Conservation (phyloP, 345 rosid species). For the Acer negundo region DNA sequence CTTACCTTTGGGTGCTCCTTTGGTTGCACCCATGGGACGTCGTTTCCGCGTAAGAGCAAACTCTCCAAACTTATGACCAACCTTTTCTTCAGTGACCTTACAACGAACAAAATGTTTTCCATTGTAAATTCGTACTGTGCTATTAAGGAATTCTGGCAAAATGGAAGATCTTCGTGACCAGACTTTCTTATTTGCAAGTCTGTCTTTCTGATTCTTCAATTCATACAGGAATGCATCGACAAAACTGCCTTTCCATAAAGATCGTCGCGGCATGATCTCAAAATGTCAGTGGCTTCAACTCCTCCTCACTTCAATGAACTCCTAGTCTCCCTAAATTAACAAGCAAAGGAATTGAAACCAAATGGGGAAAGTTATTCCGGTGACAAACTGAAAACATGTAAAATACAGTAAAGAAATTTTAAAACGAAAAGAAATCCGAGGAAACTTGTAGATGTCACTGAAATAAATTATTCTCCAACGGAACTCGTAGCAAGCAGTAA, state of each 20-base stretch:
- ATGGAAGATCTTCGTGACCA: constrained; percentile 53
- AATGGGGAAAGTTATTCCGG: not conserved
- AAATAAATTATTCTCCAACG: too few species aligned
- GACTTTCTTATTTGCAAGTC: constrained; percentile 41
- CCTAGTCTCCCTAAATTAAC: constrained; percentile 1
- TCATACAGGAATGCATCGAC: constrained; percentile 49
- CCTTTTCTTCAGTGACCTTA: constrained; percentile 51
- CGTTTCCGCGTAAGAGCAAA: constrained; percentile 46
- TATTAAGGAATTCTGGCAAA: constrained; percentile 47
- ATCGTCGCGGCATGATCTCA: constrained; percentile 25
- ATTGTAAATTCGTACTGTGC: constrained; percentile 46
- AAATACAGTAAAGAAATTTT: too few species aligned
- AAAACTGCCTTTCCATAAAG: constrained; percentile 52
- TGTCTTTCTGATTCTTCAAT: constrained; percentile 35
- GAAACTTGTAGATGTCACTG: too few species aligned
- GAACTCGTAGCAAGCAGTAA: too few species aligned
- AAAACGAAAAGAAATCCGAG: too few species aligned
- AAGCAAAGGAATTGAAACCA: not conserved
- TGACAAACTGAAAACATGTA: too few species aligned
- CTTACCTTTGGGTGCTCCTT: constrained; percentile 15
- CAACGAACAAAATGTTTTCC: constrained; percentile 45
- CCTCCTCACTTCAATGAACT: not conserved
- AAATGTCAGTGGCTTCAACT: not conserved
- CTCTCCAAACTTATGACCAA: constrained; percentile 56
- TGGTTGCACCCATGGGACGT: constrained; percentile 2